These are phyloP conservation scores for Boletus pseudo-olivaceus DNA, from an alignment of 768 basidiomycete species.

Conservation along the genomic window DNA sequence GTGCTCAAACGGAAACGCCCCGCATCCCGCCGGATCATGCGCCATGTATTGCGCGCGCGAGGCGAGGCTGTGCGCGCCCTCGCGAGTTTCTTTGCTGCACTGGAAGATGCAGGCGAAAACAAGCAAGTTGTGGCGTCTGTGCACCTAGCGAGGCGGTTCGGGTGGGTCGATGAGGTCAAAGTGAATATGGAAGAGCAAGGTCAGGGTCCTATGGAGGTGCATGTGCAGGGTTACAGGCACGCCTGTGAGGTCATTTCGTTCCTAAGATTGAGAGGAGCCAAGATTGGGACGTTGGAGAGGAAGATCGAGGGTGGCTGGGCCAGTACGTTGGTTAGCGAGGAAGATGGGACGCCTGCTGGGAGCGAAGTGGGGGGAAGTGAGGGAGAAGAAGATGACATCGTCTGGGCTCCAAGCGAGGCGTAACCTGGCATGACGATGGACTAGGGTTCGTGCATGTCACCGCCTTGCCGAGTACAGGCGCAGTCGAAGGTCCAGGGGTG, in stretches of 20 bases:
- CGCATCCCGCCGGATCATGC: slow-evolving; percentile 79
- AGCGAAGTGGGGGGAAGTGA: slow-evolving; percentile 24
- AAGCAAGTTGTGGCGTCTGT: slow-evolving; percentile 45
- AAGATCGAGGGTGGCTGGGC: slow-evolving; percentile 69
- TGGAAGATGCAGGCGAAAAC: slow-evolving; percentile 48
- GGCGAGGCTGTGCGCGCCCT: slow-evolving; percentile 77
- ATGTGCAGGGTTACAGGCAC: slow-evolving; percentile 52
- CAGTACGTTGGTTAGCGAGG: slow-evolving; percentile 54
- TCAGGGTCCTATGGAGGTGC: slow-evolving; percentile 26
- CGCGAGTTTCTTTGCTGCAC: slow-evolving; percentile 64
- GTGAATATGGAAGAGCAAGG: slow-evolving; percentile 16
- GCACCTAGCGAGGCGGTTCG: slow-evolving; percentile 46
- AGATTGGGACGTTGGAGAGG: slow-evolving; percentile 49
- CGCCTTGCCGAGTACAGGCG: slow-evolving; percentile 2
- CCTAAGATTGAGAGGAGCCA: slow-evolving; percentile 68
- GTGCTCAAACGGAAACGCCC: slow-evolving; percentile 42
- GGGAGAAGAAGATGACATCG: slow-evolving; percentile 30
- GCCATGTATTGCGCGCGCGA: slow-evolving; percentile 86
- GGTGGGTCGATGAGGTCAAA: slow-evolving; percentile 36
- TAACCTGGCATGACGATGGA: slow-evolving; percentile 10
- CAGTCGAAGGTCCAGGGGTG: slow-evolving; percentile 15
- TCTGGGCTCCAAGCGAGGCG: slow-evolving; percentile 29
- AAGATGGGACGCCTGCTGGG: slow-evolving; percentile 24
- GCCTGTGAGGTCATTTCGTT: slow-evolving; percentile 72
- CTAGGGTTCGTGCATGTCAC: slow-evolving; percentile 11